Evolutionary conservation across 2,329 filamentous ascomycete species (phyloP).

Genomic region (Xylariaceae sp.): DNA sequence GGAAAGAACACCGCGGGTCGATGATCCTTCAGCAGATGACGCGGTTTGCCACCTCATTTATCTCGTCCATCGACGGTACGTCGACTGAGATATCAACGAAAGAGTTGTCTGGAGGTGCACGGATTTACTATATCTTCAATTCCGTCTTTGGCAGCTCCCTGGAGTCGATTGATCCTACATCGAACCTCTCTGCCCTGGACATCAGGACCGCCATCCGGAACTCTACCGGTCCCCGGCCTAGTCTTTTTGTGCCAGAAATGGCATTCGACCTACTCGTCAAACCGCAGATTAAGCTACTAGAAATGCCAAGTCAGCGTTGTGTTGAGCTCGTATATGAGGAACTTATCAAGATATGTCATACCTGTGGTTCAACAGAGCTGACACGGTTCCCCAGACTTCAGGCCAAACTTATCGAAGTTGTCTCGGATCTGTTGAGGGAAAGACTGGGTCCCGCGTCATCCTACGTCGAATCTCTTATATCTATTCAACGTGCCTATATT

Average conservation of each 20-base stretch:
- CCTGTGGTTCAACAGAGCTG: slow-evolving; percentile 91
- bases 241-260: slow-evolving; percentile 93
- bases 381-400: slow-evolving; percentile 88
- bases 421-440: slow-evolving; percentile 90
- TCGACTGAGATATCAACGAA: slow-evolving; percentile 98
- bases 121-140: slow-evolving; percentile 99
- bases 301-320: slow-evolving; percentile 90
- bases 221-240: slow-evolving; percentile 91
- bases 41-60: slow-evolving; percentile 94
- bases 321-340: slow-evolving; percentile 98
- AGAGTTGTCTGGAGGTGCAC: slow-evolving; percentile 87
- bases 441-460: slow-evolving; percentile 79
- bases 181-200: slow-evolving; percentile 87
- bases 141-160: slow-evolving; percentile 96
- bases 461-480: slow-evolving; percentile 94
- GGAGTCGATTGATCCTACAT: slow-evolving; percentile 92
- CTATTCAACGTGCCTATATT: slow-evolving; percentile 96
- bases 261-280: slow-evolving; percentile 97
- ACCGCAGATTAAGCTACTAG: slow-evolving; percentile 94
- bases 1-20: slow-evolving; percentile 92
- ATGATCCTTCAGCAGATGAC: slow-evolving; percentile 97
- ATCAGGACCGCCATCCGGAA: slow-evolving; percentile 97
- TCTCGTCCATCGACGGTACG: slow-evolving; percentile 96
- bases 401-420: slow-evolving; percentile 95
- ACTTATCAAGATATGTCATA: slow-evolving; percentile 98